A percentile compares a stretch with the other conserved stretches of the same genome.
phyloP scores from a whole-genome alignment of 2,329 filamentous ascomycete species.

The Aureobasidium sp. region DNA sequence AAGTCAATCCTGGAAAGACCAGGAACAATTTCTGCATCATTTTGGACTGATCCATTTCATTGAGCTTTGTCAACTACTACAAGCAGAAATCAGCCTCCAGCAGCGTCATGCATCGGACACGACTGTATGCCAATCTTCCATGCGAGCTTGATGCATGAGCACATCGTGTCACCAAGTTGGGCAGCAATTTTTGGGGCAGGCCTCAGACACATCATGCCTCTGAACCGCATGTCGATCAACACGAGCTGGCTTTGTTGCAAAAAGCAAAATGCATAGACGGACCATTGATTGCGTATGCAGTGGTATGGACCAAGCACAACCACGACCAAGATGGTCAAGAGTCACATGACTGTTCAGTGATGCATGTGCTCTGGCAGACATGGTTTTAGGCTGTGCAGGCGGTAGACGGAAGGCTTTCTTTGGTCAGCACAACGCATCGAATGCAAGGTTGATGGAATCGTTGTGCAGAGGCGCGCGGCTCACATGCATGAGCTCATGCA shows the following conservation, averaged over 20 bases:
- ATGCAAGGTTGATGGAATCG: background rate
- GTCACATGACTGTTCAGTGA: slow-evolving; percentile 1
- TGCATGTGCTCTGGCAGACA: background rate
- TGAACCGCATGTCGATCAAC: background rate
- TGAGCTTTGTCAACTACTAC: background rate
- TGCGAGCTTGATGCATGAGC: background rate
- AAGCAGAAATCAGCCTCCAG: background rate
- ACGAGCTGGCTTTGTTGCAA: background rate
- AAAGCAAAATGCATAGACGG: background rate
- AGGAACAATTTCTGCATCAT: slow-evolving; percentile 91
- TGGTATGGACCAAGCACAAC: background rate
- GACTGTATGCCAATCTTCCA: background rate
- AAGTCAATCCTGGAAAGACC: slow-evolving; percentile 64
- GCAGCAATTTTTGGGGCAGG: background rate
- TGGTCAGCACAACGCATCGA: background rate
- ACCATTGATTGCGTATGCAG: background rate
- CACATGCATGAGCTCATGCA: background rate
- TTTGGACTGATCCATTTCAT: slow-evolving; percentile 37
- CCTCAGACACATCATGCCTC: background rate
- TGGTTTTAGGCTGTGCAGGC: background rate
- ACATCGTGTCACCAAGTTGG: background rate
- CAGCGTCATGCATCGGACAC: background rate
- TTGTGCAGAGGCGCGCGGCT: slow-evolving; percentile 4
- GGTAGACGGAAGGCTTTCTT: background rate
- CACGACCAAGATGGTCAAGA: background rate